Evolutionary conservation across 352 stramenopile genomes (phyloP).

Genomic region (Thalassiosira exigua): DNA sequence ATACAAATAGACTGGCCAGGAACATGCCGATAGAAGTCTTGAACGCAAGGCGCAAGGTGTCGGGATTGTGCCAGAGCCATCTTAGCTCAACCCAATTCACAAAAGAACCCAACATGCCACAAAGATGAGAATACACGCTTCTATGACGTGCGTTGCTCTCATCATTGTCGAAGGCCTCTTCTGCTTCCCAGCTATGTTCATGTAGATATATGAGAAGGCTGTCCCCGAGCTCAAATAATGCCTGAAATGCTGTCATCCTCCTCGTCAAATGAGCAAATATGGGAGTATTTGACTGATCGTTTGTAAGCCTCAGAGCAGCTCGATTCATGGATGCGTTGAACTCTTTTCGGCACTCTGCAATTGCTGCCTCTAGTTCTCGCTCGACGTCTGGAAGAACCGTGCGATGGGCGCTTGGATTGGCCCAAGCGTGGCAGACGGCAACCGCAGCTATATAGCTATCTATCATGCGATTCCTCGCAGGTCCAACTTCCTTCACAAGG

Average conservation of each 20-base stretch:
- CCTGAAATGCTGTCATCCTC: background rate
- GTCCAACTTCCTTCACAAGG: conserved; percentile 1
- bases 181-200: conserved; percentile 7
- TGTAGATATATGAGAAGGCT: conserved; percentile 3
- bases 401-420: background rate
- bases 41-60: conserved; percentile 24
- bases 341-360: background rate
- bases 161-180: background rate
- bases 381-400: conserved; percentile 4
- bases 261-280: conserved; percentile 11
- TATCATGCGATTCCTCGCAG: conserved; percentile 2
- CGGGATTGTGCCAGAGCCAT: conserved; percentile 27
- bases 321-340: background rate
- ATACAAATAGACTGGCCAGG: conserved; percentile 38
- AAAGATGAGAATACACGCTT: background rate
- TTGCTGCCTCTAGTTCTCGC: background rate
- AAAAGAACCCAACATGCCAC: background rate
- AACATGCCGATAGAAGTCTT: conserved; percentile 48
- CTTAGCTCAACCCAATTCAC: background rate
- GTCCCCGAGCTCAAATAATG: conserved; percentile 8
- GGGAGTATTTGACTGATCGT: background rate
- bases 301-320: background rate
- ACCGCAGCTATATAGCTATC: background rate
- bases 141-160: background rate
- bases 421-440: conserved; percentile 8